Evolutionary conservation across 306 rosid genomes (phyloP), one percentile per base, ranked within the genome.

Genomic region (Lagenaria siceraria): DNA sequence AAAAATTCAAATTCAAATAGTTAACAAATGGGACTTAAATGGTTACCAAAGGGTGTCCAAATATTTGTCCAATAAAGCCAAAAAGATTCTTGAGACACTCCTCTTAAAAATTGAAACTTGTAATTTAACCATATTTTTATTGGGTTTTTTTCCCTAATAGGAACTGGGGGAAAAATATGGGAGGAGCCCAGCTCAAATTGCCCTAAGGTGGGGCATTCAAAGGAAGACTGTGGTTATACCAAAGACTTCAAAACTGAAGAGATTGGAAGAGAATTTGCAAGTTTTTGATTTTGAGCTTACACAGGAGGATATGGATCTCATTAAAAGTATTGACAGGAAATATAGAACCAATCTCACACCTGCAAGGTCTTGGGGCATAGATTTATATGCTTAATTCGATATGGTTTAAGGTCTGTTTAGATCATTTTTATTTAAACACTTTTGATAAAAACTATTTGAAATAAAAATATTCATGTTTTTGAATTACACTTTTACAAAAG

Each of bases 131-230:
- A 29, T 29, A 29, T 29, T 6, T 38, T 38, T 1, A 38, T 38
- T 8, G 10, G 43, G 10, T 40, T 40, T 40, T 40, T 40, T 40
- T 2, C 2, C 36, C 2, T 77, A 40, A 42, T 83, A 94, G 97
- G 87, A 60, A 76, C 84, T 94, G 38, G 93, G 90, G 77, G 84
- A 86, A 77, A 94, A 94, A 42, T 85, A 91, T 87, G 85, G 86
- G 74, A 90, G 71, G 83, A 89, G 85, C 48, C 77, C 72, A 2
- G 97, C 97, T 17, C 96, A 94, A 83, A 81, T 94, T 80, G 85
- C 86, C 75, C 90, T 92, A 77, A 90, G 89, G 40, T 89, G 97
- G 97, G 96, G 97, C 33, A 84, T 94, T 74, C 92, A 89, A 78
- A 84, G 95, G 72, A 84, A 90, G 79, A 90, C 90, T 0, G 89